Evolutionary conservation across 768 basidiomycete genomes (phyloP), one percentile per base, ranked within the genome.

Genomic region (Tephrocybe sp.): DNA sequence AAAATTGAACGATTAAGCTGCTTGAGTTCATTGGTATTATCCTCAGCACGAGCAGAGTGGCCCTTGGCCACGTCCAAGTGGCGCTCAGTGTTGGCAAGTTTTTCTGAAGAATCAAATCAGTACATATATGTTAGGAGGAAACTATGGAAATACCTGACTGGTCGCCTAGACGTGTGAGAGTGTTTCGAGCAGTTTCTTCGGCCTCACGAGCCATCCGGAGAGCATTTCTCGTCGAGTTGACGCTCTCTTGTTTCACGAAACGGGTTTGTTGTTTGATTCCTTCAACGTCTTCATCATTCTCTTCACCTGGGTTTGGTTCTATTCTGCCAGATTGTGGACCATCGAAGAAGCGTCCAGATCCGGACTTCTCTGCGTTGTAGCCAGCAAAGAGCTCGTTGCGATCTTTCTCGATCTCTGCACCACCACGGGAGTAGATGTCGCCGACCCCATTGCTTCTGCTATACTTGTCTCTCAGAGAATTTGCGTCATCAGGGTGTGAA

Each of bases 1-100:
- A 99, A 98, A 65, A 99, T 98, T 31, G 92, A 94, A 27, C 85
- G 82, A 68, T 98, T 98, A 48, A 99, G 83, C 64, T 94, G 80
- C 69, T 93, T 95, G 47, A 99, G 83, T 67, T 98, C 95, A 53
- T 85, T 86, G 4, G 94, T 92, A 66, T 84, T 91, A 71, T 99
- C 96, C 49, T 87, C 87, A n/a, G 96, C 95, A 3, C 90, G 85
- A 36, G 75, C 71, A 26, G 90, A 87, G 68, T 95, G 86, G 12
- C 87, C 87, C 68, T 91, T 98, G 43, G 95, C 79, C 44, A 93
- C 83, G 65, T 98, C 96, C 47, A 98, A 80, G 69, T 98, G 91
- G 49, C 92, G 87, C 67, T 98, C 94, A 24, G 96, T 97, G 64
- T 92, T 92, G 22, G 92, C 95, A 56, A 99, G 70, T 69, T 86